Evolutionary conservation across 1,284 basidiomycete genomes (phyloP).

Genomic region (Porogramme epimiltina): DNA sequence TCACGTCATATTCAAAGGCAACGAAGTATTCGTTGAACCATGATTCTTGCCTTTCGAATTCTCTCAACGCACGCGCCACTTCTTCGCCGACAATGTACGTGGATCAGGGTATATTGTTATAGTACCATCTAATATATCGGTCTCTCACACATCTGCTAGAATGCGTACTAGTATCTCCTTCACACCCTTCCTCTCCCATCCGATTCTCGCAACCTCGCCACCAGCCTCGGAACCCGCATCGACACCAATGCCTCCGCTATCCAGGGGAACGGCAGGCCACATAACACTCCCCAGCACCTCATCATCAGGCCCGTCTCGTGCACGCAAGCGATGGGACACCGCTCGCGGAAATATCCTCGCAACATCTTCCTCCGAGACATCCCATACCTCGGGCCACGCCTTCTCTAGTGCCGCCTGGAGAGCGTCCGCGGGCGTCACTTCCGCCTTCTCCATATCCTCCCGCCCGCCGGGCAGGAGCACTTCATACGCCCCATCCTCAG

Average conservation of each 20-base stretch:
- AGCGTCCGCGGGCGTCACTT: constrained; percentile 8
- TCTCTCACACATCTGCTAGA: constrained; percentile 49
- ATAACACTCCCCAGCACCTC: constrained; percentile 65
- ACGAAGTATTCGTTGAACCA: constrained; percentile 36
- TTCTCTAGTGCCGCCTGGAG: constrained; percentile 6
- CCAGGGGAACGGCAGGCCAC: constrained; percentile 35
- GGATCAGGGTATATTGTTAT: too few relatives aligned
- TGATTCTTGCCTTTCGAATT: too few relatives aligned
- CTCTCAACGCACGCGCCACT: too few relatives aligned
- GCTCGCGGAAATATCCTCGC: constrained; percentile 69
- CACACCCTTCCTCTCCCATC: constrained; percentile 43
- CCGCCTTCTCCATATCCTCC: neutral
- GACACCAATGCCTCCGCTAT: neutral
- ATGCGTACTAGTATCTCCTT: constrained; percentile 63
- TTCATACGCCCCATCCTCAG: constrained; percentile 2
- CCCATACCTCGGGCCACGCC: constrained; percentile 39
- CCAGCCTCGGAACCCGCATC: neutral
- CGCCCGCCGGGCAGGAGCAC: neutral
- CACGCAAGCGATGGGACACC: constrained; percentile 68
- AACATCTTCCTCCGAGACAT: constrained; percentile 71
- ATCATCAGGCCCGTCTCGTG: constrained; percentile 65
- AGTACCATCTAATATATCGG: too few relatives aligned
- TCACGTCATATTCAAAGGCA: constrained; percentile 64
- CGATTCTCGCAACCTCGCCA: constrained; percentile 10
- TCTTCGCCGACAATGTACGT: too few relatives aligned